phyloP scores from a whole-genome alignment of 352 stramenopile species.

The Pythium brassicae region DNA sequence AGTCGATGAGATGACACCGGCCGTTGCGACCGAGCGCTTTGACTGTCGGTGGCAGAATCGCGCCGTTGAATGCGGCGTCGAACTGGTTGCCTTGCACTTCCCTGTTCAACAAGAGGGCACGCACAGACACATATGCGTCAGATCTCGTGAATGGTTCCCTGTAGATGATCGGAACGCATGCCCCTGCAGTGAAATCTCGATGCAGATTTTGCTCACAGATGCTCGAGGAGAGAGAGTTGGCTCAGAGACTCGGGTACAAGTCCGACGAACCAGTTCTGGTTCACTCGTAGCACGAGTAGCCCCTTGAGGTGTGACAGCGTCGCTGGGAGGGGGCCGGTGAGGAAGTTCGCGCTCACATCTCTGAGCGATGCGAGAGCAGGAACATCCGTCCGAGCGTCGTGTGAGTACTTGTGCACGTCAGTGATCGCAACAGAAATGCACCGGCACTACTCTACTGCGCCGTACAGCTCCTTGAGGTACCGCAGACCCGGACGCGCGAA shows the following conservation, averaged over 20 bases:
- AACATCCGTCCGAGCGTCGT: background rate
- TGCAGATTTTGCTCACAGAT: conserved; percentile 33
- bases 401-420: background rate
- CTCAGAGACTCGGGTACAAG: conserved; percentile 35
- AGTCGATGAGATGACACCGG: conserved; percentile 26
- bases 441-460: background rate
- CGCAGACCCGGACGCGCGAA: conserved; percentile 43
- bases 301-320: conserved; percentile 33
- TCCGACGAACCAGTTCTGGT: conserved; percentile 50
- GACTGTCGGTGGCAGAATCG: conserved; percentile 35
- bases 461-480: conserved; percentile 57
- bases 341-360: conserved; percentile 69
- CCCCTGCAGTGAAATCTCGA: background rate
- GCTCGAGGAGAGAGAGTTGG: conserved; percentile 40
- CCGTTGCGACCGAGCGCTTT: conserved; percentile 37
- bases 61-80: conserved; percentile 16
- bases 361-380: conserved; percentile 15
- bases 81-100: conserved; percentile 60
- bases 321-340: conserved; percentile 39
- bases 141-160: too few species aligned
- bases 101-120: conserved; percentile 13
- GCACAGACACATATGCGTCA: too few species aligned
- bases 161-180: too few species aligned
- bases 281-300: conserved; percentile 44
- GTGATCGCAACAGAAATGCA: too few species aligned